Percentiles rank a stretch among this genome's conserved stretches.
phyloP scores from a whole-genome alignment of 768 basidiomycete species.

The Pisolithus microcarpus region DNA sequence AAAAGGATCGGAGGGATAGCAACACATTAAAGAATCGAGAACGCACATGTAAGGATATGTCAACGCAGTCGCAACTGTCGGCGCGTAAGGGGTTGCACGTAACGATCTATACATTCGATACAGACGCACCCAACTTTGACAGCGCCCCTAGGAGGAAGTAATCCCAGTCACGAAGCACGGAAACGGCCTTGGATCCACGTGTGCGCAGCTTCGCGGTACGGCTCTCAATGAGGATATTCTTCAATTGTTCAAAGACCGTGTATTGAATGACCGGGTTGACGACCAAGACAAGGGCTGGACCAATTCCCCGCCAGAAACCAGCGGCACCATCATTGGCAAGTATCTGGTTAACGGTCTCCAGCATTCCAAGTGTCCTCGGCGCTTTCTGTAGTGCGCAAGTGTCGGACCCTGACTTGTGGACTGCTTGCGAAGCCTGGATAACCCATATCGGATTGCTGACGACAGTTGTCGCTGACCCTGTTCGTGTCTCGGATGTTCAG shows the following conservation, averaged over 20 bases:
- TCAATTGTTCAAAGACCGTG: constrained; percentile 91
- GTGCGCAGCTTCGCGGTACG: constrained; percentile 49
- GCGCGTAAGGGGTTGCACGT: neutral
- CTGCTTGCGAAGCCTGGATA: constrained; percentile 84
- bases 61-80: constrained; percentile 41
- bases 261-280: constrained; percentile 94
- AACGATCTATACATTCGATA: neutral
- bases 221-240: constrained; percentile 67
- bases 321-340: constrained; percentile 60
- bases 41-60: constrained; percentile 75
- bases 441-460: constrained; percentile 97
- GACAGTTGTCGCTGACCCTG: constrained; percentile 83
- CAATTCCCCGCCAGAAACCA: constrained; percentile 91
- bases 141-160: constrained; percentile 93
- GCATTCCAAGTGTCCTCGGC: constrained; percentile 51
- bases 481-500: neutral
- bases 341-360: constrained; percentile 64
- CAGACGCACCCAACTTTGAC: constrained; percentile 69
- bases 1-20: neutral
- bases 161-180: constrained; percentile 72
- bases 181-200: constrained; percentile 37
- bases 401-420: constrained; percentile 41
- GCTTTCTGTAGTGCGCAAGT: constrained; percentile 32
- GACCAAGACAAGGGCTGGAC: constrained; percentile 88
- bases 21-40: neutral